Base-by-base conservation (phyloP, 345 rosid genomes). In the Brassica juncea region DNA sequence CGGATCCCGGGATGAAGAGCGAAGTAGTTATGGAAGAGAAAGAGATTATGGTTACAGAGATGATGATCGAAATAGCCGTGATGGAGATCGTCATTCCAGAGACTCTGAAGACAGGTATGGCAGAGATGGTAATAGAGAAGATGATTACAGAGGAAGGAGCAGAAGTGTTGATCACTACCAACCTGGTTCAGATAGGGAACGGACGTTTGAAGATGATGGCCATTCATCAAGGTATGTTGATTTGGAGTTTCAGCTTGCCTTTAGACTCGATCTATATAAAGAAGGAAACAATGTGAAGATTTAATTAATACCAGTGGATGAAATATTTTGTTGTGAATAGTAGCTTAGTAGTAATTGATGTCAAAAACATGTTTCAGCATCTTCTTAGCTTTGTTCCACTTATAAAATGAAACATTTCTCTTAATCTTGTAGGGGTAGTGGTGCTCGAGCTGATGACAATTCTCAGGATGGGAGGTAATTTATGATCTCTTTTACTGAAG, bases 51-150 rank as follows among this genome's bases (percentile, higher is more conserved):
- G 86, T 73, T 89, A 87, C 77, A 89, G 88, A 82, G 94, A 91
- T 87, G 99, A 93, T 84, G 98, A 91, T 62, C 87, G 86, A 82
- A 80, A 86, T 84, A 85, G 91, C 72, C 86, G 89, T 80, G 86
- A 92, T 77, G 89, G 93, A 34, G 97, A 92, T 82, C 89, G 88
- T 3, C 60, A 91, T 71, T 75, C 87, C 74, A 91, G 89, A 68
- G 97, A 91, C 82, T 92, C 88, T 63, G 97, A 91, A 84, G 94
- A 91, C 19, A 89, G 86, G 72, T 82, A 85, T 83, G 86, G 93
- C 37, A 85, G 92, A 82, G 97, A 91, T 78, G 83, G 91, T 66
- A 86, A 86, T 74, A 89, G 88, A 82, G 98, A 93, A 71, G 97
- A 92, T 83, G 93, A 90, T 58, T 80, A 87, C 77, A 84, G 85